Conservation (phyloP, 805 yeast species). For the Starmerella stellata region DNA sequence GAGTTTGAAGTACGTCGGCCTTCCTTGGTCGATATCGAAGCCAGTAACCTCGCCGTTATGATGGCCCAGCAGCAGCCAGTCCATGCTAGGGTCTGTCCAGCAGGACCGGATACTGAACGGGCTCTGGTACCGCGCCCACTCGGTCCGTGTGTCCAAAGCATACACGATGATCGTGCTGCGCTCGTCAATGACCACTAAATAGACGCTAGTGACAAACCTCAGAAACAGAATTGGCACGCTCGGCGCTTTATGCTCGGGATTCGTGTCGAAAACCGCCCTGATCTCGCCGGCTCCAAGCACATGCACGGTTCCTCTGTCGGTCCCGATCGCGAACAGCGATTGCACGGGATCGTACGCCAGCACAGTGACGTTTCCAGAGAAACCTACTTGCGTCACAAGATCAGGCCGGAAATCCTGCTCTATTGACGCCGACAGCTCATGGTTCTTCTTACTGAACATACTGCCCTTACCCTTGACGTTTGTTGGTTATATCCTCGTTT, state of each 20-base stretch:
- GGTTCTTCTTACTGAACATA: constrained; percentile 14
- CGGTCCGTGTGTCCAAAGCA: constrained; percentile 45
- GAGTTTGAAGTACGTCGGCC: constrained; percentile 43
- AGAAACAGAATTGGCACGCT: constrained; percentile 30
- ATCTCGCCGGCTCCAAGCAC: constrained; percentile 75
- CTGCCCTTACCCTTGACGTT: too few relatives aligned
- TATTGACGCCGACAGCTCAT: constrained; percentile 17
- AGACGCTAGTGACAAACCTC: constrained; percentile 61
- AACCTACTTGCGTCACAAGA: constrained; percentile 32
- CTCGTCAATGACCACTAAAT: constrained; percentile 53
- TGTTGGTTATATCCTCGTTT: too few relatives aligned
- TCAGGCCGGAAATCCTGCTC: constrained; percentile 18
- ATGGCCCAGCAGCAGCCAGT: constrained; percentile 69
- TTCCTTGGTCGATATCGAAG: constrained; percentile 68
- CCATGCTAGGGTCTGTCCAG: constrained; percentile 71
- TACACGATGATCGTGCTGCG: constrained; percentile 46
- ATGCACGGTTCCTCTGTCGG: constrained; percentile 49
- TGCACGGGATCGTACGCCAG: constrained; percentile 78
- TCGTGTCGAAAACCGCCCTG: constrained; percentile 42
- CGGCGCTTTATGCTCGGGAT: constrained; percentile 23
- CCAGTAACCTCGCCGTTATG: constrained; percentile 54
- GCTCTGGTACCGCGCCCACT: constrained; percentile 42
- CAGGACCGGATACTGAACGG: constrained; percentile 51
- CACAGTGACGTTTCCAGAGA: constrained; percentile 46
- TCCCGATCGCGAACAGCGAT: constrained; percentile 63